Conservation (phyloP, 176 grass and related monocot species). For the Avena insularis region DNA sequence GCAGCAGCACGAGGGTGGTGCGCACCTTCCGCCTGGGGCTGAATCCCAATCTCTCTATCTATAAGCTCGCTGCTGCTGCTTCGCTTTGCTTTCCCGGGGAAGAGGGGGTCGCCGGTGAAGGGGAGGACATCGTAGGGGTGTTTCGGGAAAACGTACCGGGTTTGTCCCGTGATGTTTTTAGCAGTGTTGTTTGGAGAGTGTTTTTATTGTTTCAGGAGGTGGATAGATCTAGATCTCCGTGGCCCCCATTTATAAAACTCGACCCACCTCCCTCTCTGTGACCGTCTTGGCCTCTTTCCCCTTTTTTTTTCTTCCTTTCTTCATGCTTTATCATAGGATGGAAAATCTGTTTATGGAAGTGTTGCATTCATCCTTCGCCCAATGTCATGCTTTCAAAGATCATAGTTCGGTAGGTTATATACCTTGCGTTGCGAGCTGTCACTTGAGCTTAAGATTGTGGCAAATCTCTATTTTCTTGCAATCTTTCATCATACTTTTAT, state of each 20-base stretch:
- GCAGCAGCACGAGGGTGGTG: conserved; percentile 18
- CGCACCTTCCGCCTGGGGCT: conserved; percentile 50
- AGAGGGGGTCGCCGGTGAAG: not conserved
- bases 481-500: too few relatives aligned
- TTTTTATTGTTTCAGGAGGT: conserved; percentile 19
- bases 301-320: not conserved
- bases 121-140: not conserved
- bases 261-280: conserved; percentile 18
- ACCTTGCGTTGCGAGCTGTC: too few relatives aligned
- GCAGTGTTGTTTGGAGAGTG: not conserved
- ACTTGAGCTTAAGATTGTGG: too few relatives aligned
- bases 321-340: not conserved
- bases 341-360: too few relatives aligned
- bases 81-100: conserved; percentile 5
- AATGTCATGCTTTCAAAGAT: too few relatives aligned
- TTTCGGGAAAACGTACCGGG: not conserved
- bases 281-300: not conserved
- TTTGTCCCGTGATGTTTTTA: not conserved
- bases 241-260: conserved; percentile 39
- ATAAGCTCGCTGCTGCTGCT: conserved; percentile 16
- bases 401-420: too few relatives aligned
- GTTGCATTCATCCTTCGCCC: too few relatives aligned
- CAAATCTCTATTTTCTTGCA: too few relatives aligned
- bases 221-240: conserved; percentile 60
- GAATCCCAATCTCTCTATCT: conserved; percentile 47